These are phyloP conservation scores for Candida ponderosae DNA, from an alignment of 805 yeast species.

Conservation along the genomic window DNA sequence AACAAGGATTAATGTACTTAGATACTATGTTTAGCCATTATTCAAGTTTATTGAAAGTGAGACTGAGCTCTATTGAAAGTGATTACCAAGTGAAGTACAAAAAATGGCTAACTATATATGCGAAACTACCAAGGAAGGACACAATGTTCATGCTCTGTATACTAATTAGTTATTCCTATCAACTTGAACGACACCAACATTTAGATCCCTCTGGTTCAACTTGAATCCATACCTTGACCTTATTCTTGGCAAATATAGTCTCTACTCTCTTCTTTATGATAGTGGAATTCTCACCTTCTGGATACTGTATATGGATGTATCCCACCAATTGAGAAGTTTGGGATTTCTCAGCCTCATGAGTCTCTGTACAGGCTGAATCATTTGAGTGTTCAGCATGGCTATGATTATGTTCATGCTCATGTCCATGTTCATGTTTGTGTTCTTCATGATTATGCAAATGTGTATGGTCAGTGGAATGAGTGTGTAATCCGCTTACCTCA, in stretches of 20 bases:
- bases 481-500: not conserved
- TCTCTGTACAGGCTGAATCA: not conserved
- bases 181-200: constrained; percentile 56
- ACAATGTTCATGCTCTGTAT: no score
- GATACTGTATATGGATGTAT: constrained; percentile 71
- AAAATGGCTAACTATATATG: no score
- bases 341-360: constrained; percentile 22
- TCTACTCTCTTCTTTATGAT: constrained; percentile 55
- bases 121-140: no score
- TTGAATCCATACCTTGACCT: constrained; percentile 54
- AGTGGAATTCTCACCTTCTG: constrained; percentile 55
- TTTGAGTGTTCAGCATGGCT: constrained; percentile 11
- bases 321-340: constrained; percentile 48
- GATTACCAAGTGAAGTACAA: no score
- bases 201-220: constrained; percentile 55
- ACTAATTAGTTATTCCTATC: no score
- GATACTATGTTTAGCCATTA: no score
- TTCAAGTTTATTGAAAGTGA: no score
- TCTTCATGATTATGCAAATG: constrained; percentile 4
- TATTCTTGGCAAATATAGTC: constrained; percentile 38
- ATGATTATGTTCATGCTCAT: constrained; percentile 39
- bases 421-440: constrained; percentile 9
- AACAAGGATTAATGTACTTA: no score
- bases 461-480: constrained; percentile 2
- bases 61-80: no score